Evolutionary conservation across 1,284 basidiomycete genomes (phyloP).

Genomic region (Meira miltonrushii): DNA sequence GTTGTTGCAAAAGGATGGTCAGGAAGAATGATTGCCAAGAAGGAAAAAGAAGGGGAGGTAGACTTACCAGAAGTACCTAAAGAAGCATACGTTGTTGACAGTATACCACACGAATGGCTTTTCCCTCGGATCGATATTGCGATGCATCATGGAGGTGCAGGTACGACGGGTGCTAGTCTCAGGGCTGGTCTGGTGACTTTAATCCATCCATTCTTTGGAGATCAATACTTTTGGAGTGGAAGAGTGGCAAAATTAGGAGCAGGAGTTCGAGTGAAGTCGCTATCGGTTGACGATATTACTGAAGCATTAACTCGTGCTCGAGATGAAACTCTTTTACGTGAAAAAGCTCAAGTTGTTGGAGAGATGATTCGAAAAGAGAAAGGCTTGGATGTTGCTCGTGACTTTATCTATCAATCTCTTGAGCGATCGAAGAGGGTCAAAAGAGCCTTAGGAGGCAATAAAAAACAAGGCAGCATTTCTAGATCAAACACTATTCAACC

Average conservation of each 20-base stretch:
- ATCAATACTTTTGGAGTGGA: constrained; percentile 47
- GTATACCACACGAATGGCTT: constrained; percentile 36
- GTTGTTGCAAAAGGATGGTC: constrained; percentile 51
- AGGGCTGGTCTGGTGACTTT: constrained; percentile 41
- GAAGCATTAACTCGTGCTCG: constrained; percentile 27
- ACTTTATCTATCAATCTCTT: constrained; percentile 26
- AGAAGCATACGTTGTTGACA: constrained; percentile 41
- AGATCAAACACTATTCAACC: too few relatives aligned
- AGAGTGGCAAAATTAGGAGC: constrained; percentile 39
- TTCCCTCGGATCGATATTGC: constrained; percentile 27
- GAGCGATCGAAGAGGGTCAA: not conserved
- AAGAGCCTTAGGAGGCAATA: not conserved
- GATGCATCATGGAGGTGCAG: constrained; percentile 65
- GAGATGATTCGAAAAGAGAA: constrained; percentile 39
- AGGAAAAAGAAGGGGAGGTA: constrained; percentile 22
- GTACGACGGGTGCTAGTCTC: constrained; percentile 59
- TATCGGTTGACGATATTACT: constrained; percentile 18
- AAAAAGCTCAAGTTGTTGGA: constrained; percentile 39
- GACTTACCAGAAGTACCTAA: constrained; percentile 38
- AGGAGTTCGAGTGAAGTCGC: constrained; percentile 26
- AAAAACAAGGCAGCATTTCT: too few relatives aligned
- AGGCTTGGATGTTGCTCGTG: constrained; percentile 35
- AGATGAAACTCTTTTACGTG: constrained; percentile 34
- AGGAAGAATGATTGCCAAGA: constrained; percentile 18
- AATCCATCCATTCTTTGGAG: constrained; percentile 49